Conservation (phyloP, 2,329 filamentous ascomycete genomes). For the Beauveria bassiana region DNA sequence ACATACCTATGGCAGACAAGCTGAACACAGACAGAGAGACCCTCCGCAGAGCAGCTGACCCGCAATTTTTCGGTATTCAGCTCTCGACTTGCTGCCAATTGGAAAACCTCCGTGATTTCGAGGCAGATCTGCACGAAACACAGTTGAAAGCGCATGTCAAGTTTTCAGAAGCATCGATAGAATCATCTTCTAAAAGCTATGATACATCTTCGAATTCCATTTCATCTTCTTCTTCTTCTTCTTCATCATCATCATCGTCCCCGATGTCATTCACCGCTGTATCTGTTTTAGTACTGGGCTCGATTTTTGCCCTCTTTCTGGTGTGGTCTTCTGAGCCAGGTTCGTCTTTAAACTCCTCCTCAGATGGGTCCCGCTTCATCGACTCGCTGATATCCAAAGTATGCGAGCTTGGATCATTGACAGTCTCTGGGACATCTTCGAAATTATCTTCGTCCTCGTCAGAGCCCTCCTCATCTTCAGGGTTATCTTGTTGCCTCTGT, state of each 20-base stretch:
- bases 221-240: slow-evolving; percentile 36
- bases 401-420: slow-evolving; percentile 22
- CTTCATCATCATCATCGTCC: slow-evolving; percentile 46
- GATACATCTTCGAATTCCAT: slow-evolving; percentile 52
- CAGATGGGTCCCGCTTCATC: slow-evolving; percentile 28
- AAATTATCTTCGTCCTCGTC: slow-evolving; percentile 40
- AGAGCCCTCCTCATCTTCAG: slow-evolving; percentile 27
- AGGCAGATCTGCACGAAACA: no score
- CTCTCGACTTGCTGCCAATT: not conserved
- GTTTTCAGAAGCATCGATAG: no score
- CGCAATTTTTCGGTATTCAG: not conserved
- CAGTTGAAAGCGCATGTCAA: no score
- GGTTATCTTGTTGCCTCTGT: slow-evolving; percentile 28
- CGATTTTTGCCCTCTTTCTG: slow-evolving; percentile 55
- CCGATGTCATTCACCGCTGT: slow-evolving; percentile 36
- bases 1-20: no score
- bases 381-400: slow-evolving; percentile 22
- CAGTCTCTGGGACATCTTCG: slow-evolving; percentile 40
- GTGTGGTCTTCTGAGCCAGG: slow-evolving; percentile 35
- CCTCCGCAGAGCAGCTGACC: not conserved
- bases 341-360: slow-evolving; percentile 18
- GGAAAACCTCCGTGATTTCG: not conserved
- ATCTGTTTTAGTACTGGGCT: slow-evolving; percentile 40
- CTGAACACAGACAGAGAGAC: not conserved
- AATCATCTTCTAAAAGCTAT: not conserved